A percentile compares a stretch with the other conserved stretches of the same genome.
phyloP scores from a whole-genome alignment of 2,329 filamentous ascomycete species.

The Botryotinia globosa region DNA sequence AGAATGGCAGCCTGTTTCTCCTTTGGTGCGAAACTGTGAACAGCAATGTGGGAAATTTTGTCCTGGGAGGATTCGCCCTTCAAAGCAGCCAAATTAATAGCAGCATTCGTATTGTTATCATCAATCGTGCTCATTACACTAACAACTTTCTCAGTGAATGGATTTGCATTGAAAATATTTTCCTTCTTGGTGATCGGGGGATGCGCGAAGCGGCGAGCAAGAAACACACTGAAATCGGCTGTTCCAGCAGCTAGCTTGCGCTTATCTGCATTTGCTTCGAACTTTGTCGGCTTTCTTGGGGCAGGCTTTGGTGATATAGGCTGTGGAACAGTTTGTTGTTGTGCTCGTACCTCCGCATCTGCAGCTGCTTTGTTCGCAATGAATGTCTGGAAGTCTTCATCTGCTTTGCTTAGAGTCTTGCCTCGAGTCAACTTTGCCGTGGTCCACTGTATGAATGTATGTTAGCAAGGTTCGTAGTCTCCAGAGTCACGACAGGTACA shows the following conservation, averaged over 20 bases:
- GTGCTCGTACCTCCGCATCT: not conserved
- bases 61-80: not conserved
- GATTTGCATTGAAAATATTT: not conserved
- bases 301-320: slow-evolving; percentile 3
- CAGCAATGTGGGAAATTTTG: slow-evolving; percentile 5
- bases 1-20: not conserved
- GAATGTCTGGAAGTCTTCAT: slow-evolving; percentile 19
- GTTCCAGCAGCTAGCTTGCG: slow-evolving; percentile 6
- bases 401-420: slow-evolving; percentile 15
- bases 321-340: not conserved
- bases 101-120: not conserved
- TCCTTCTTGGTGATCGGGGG: not conserved
- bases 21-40: not conserved
- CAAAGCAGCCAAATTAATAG: not conserved
- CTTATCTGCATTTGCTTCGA: not conserved
- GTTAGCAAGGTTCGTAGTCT: not conserved
- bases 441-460: not conserved
- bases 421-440: not conserved
- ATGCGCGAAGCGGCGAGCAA: not conserved
- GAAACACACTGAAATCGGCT: not conserved
- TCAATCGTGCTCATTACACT: not conserved
- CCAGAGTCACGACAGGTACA: not conserved
- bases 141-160: not conserved
- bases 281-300: not conserved
- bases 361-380: not conserved